Evolutionary conservation across 345 rosid genomes (phyloP).

Genomic region (Hibiscus mutabilis): DNA sequence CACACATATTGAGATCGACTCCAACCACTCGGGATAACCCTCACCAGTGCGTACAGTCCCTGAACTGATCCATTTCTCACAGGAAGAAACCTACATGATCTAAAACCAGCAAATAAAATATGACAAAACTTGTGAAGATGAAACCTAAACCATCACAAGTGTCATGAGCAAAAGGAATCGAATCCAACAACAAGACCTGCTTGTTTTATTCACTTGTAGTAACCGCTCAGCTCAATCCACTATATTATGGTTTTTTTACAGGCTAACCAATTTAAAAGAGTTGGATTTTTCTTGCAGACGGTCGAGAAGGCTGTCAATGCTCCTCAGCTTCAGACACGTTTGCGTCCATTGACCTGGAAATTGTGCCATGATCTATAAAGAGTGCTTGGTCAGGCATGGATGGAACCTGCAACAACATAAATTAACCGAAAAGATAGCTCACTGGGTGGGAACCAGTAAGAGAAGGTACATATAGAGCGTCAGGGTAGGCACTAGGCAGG

Average conservation of each 20-base stretch:
- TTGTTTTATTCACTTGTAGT: neutral
- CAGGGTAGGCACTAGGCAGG: slow-evolving; percentile 92
- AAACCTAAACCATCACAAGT: too few relatives aligned
- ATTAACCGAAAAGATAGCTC: slow-evolving; percentile 12
- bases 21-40: too few relatives aligned
- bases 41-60: too few relatives aligned
- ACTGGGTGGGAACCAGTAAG: slow-evolving; percentile 98
- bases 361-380: slow-evolving; percentile 72
- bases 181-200: slow-evolving; percentile 12
- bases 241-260: slow-evolving; percentile 33
- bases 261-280: slow-evolving; percentile 65
- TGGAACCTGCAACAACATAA: slow-evolving; percentile 48
- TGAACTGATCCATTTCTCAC: too few relatives aligned
- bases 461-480: slow-evolving; percentile 81
- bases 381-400: slow-evolving; percentile 99
- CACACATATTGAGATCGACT: too few relatives aligned
- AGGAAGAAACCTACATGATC: too few relatives aligned
- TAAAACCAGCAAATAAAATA: too few relatives aligned
- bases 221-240: neutral
- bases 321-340: slow-evolving; percentile 87
- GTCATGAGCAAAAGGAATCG: too few relatives aligned
- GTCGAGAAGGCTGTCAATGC: slow-evolving; percentile 85
- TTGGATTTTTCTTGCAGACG: slow-evolving; percentile 92
- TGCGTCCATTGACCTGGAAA: slow-evolving; percentile 77
- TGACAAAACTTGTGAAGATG: too few relatives aligned